phyloP scores from a whole-genome alignment of 345 rosid genomes.

The Triadica sebifera region DNA sequence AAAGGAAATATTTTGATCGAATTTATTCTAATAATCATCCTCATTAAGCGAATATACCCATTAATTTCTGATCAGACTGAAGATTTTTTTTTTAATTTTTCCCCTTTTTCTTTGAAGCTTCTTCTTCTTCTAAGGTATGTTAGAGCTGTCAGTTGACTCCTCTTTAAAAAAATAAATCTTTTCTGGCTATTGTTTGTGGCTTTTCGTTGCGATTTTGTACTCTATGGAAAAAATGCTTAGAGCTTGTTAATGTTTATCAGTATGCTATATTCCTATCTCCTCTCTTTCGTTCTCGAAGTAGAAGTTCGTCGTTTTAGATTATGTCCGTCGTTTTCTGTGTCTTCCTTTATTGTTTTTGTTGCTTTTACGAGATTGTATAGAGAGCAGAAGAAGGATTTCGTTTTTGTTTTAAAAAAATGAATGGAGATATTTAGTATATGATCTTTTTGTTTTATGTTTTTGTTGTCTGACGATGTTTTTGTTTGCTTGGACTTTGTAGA shows the following conservation, averaged over 20 bases:
- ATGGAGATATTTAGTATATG: neutral
- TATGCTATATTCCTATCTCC: too few relatives aligned
- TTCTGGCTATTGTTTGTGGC: too few relatives aligned
- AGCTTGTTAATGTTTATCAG: neutral
- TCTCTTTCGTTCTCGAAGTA: neutral
- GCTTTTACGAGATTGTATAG: neutral
- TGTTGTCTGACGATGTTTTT: neutral
- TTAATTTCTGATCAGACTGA: neutral
- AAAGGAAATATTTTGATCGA: neutral
- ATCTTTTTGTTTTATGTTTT: neutral
- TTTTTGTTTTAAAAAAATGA: neutral
- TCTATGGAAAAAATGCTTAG: neutral
- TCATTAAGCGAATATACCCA: too few relatives aligned
- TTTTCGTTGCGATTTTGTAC: neutral
- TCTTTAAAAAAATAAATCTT: too few relatives aligned
- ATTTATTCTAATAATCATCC: too few relatives aligned
- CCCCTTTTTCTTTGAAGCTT: too few relatives aligned
- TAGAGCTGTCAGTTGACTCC: neutral
- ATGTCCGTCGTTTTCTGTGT: neutral
- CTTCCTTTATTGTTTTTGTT: neutral
- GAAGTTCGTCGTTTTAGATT: neutral
- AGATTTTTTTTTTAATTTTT: neutral
- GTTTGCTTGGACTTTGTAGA: neutral
- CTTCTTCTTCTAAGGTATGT: neutral
- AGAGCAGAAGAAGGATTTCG: neutral